Evolutionary conservation across 2,329 filamentous ascomycete genomes (phyloP), one percentile per base, ranked within the genome.

Genomic region (Alternaria sp.): DNA sequence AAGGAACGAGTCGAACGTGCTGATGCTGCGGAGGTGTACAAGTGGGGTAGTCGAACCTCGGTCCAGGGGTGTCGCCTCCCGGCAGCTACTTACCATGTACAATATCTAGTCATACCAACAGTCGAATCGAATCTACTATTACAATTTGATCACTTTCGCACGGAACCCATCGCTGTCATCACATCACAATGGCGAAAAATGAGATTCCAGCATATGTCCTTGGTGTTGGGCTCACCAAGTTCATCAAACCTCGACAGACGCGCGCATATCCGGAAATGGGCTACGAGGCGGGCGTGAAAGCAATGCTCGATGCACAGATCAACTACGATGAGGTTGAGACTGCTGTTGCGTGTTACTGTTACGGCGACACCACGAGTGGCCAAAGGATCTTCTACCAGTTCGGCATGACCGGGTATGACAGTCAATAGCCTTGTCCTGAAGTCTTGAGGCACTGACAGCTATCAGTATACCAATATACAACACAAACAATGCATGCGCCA

Each of bases 301-400:
- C 93, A 26, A 89, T 96, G 86, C 79, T 90, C 20, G 87, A 88
- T 79, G 93, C 93, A 1, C 90, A 96, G 62, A 93, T 98, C 85
- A 96, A 88, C 82, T 97, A 97, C 83, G 95, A 98, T 78, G 93
- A 97, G 71, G 93, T 98, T 60, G 93, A 97, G 67, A 92, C 95
- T 75, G 95, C 93, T 63, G 87, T 98, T 9, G 95, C 94, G 3
- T 97, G 94, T 85, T 97, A 97, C 84, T 96, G 93, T 84, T 97
- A 97, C 80, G 95, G 95, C 73, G 95, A 97, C 84, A 95, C 91
- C 62, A 97, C 94, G 55, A 94, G 92, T 80, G 95, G 95, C 53
- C 94, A 97, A 84, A 89, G 95, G 65, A 93, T 97, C 74, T 97
- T 98, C 83, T 98, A 98, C 83, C 95, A 97, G 82, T 97, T 98